Base-by-base conservation (phyloP, 176 grass and related monocot genomes). In the Raddia distichophylla region DNA sequence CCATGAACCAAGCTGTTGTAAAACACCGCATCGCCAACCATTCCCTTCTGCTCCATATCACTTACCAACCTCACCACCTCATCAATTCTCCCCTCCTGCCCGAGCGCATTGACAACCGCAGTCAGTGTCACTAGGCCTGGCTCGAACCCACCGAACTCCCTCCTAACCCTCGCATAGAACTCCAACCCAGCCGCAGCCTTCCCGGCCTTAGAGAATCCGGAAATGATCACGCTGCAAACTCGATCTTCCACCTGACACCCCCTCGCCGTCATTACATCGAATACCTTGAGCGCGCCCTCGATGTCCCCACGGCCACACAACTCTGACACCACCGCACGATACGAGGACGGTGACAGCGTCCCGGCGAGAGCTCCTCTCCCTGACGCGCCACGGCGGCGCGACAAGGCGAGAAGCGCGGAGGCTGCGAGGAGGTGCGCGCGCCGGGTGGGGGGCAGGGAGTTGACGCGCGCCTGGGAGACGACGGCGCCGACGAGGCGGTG, bases 151-250 rank as follows among this genome's bases (percentile, higher is more conserved):
- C 43, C 50, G 70, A 86, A 64, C 60, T 83, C 82, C 8, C n/a
- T 79, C 34, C 27, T 78, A 10, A 88, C 73, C 47, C 82, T 89
- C 47, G 87, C 20, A 2, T 92, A 97, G 77, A 94, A 94, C 3
- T 82, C 69, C 72, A 97, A 17, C 12, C 89, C 87, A 5, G 77
- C 75, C 12, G 53, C 72, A 0, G 78, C 51, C 45, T 85, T 82
- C 17, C 85, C 77, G 0, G 27, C 56, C 80, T 87, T 92, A 44
- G 76, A 87, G 60, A 92, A 94, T 7, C 91, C 73, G 17, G 89
- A 86, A 71, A 97, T 33, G 8, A 97, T 86, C 73, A 82, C 64
- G 73, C 94, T 94, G 62, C 89, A 97, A 63, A 90, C 64, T 55
- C 78, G 83, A 79, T 97, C 90, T 8, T 84, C 90, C 45, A 86